Evolutionary conservation across 495 filamentous ascomycete genomes (phyloP).

Genomic region (Astrocystis sublimbata): DNA sequence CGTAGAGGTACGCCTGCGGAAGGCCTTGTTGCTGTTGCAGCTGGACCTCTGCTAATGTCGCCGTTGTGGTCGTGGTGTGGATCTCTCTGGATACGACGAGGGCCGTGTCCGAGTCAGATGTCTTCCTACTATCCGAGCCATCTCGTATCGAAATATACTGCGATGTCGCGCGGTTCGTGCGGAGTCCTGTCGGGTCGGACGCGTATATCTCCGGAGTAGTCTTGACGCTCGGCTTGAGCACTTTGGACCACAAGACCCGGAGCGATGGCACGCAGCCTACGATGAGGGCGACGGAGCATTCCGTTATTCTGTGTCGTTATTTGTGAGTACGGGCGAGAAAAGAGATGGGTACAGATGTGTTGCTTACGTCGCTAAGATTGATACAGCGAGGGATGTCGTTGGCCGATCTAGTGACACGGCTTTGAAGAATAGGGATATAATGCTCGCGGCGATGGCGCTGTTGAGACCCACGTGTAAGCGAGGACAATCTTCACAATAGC

Average conservation of each 20-base stretch:
- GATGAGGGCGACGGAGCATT: constrained; percentile 10
- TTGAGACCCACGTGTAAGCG: background rate
- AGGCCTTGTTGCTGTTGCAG: background rate
- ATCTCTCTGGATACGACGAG: constrained; percentile 13
- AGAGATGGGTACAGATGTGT: background rate
- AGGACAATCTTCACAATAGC: background rate
- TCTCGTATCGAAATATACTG: constrained; percentile 7
- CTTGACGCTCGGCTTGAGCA: constrained; percentile 7
- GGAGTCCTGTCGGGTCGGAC: background rate
- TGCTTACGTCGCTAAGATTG: constrained; percentile 16
- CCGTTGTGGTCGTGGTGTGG: background rate
- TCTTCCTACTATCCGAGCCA: background rate
- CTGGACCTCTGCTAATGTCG: background rate
- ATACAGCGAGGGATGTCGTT: constrained; percentile 6
- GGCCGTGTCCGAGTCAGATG: background rate
- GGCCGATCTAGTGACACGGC: background rate
- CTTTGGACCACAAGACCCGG: constrained; percentile 12
- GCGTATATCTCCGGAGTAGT: background rate
- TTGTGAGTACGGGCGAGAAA: background rate
- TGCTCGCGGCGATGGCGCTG: constrained; percentile 12
- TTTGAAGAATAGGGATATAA: constrained; percentile 14
- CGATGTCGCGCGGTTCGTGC: background rate
- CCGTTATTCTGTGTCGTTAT: background rate
- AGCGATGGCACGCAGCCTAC: constrained; percentile 17
- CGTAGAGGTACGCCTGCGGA: background rate